These are phyloP conservation scores for Rhodotorula sp. DNA, from an alignment of 1,284 basidiomycete species.

Conservation along the genomic window DNA sequence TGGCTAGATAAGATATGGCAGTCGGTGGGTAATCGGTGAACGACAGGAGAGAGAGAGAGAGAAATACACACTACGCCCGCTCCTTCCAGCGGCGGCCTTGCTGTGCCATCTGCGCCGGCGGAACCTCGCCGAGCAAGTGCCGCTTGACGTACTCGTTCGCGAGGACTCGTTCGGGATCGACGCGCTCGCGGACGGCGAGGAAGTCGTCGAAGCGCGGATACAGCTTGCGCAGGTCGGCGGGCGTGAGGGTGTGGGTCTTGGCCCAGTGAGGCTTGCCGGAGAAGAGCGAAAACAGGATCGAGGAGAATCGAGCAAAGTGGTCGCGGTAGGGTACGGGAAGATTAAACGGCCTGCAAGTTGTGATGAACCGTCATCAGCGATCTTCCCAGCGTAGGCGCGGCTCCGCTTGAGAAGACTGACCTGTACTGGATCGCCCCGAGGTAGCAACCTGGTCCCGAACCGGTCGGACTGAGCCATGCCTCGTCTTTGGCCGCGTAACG, in stretches of 20 bases:
- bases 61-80: neutral
- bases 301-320: constrained; percentile 78
- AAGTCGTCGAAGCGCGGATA: constrained; percentile 88
- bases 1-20: neutral
- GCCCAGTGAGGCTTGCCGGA: constrained; percentile 93
- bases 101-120: neutral
- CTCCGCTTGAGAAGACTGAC: constrained; percentile 55
- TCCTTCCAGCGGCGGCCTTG: constrained; percentile 19
- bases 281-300: constrained; percentile 67
- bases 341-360: constrained; percentile 74
- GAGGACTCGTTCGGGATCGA: constrained; percentile 80
- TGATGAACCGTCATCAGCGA: too few relatives aligned
- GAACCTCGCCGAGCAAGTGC: constrained; percentile 51
- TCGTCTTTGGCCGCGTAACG: constrained; percentile 85
- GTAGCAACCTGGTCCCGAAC: constrained; percentile 79
- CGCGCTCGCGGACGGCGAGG: constrained; percentile 63
- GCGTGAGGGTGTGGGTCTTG: constrained; percentile 79
- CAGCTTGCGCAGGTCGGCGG: constrained; percentile 63
- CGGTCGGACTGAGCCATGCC: constrained; percentile 88
- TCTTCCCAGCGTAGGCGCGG: neutral
- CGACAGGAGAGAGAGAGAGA: too few relatives aligned
- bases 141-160: constrained; percentile 57
- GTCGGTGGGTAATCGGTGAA: too few relatives aligned
- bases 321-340: constrained; percentile 80
- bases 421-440: constrained; percentile 95